Conservation (phyloP, 1,284 basidiomycete species). For the Fomes fomentarius region DNA sequence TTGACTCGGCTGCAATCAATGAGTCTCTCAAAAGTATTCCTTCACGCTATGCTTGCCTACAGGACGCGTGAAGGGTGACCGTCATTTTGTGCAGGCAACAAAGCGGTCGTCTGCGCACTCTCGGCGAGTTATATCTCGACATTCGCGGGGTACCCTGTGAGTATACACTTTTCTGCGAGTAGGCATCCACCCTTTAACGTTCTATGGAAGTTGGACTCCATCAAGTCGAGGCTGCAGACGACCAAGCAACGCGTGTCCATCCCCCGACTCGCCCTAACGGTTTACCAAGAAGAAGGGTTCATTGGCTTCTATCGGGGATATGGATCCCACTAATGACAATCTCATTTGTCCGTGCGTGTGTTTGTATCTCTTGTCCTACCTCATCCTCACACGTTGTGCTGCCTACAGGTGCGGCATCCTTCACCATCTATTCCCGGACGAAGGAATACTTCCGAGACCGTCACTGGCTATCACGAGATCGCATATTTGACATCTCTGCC, state of each 20-base stretch:
- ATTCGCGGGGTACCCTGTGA: constrained; percentile 79
- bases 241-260: constrained; percentile 78
- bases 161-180: constrained; percentile 28
- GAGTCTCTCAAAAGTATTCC: constrained; percentile 66
- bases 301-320: constrained; percentile 90
- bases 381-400: not conserved
- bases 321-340: constrained; percentile 97
- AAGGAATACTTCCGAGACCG: constrained; percentile 79
- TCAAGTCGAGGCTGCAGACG: constrained; percentile 91
- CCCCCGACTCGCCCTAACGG: constrained; percentile 69
- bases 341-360: constrained; percentile 86
- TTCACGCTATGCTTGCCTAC: not conserved
- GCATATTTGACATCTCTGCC: constrained; percentile 69
- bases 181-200: not conserved
- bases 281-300: constrained; percentile 91
- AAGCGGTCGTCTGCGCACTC: constrained; percentile 81
- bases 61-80: constrained; percentile 16
- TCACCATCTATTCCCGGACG: constrained; percentile 91
- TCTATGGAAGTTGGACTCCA: constrained; percentile 71
- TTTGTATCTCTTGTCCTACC: too few relatives aligned
- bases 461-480: constrained; percentile 59
- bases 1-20: constrained; percentile 63
- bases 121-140: constrained; percentile 84
- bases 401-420: constrained; percentile 80
- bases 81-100: constrained; percentile 56